phyloP scores from a whole-genome alignment of 2,329 filamentous ascomycete genomes.

The Neonectria hederae region DNA sequence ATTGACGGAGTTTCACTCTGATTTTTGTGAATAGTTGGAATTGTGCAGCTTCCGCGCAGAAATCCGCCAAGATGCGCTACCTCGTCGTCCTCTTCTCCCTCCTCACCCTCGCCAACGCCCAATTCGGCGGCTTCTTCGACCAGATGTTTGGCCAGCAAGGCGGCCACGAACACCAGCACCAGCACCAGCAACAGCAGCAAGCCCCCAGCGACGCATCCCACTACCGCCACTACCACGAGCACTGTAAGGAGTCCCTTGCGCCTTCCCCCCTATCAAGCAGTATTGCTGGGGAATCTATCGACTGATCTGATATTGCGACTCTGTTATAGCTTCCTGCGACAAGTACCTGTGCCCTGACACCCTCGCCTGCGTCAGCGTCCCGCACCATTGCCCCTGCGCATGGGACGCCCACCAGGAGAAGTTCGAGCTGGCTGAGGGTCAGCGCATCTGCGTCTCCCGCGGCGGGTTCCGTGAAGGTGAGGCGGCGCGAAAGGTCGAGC shows the following conservation, averaged over 20 bases:
- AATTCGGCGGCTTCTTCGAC: slow-evolving; percentile 94
- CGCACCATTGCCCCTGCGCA: slow-evolving; percentile 95
- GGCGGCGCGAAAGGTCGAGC: slow-evolving; percentile 77
- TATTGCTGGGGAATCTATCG: not conserved
- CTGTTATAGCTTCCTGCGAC: slow-evolving; percentile 76
- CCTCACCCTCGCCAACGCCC: slow-evolving; percentile 71
- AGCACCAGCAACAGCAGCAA: slow-evolving; percentile 74
- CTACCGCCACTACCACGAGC: slow-evolving; percentile 78
- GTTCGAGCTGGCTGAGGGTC: slow-evolving; percentile 76
- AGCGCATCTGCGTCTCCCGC: slow-evolving; percentile 77
- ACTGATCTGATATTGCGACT: not conserved
- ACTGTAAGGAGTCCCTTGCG: slow-evolving; percentile 58
- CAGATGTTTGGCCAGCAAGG: slow-evolving; percentile 82
- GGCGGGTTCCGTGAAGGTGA: slow-evolving; percentile 79
- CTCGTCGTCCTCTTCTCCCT: slow-evolving; percentile 65
- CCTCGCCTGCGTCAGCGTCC: slow-evolving; percentile 93
- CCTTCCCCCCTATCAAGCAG: not conserved
- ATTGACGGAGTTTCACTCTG: not conserved
- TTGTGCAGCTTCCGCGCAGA: slow-evolving; percentile 9
- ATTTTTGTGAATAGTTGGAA: not conserved
- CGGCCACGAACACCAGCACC: slow-evolving; percentile 55
- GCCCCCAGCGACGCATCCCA: slow-evolving; percentile 83
- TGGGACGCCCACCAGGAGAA: slow-evolving; percentile 82
- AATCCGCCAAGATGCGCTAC: slow-evolving; percentile 43
- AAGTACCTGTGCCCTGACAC: slow-evolving; percentile 96